phyloP scores from a whole-genome alignment of 495 filamentous ascomycete genomes.

The Diplogelasinospora grovesii region DNA sequence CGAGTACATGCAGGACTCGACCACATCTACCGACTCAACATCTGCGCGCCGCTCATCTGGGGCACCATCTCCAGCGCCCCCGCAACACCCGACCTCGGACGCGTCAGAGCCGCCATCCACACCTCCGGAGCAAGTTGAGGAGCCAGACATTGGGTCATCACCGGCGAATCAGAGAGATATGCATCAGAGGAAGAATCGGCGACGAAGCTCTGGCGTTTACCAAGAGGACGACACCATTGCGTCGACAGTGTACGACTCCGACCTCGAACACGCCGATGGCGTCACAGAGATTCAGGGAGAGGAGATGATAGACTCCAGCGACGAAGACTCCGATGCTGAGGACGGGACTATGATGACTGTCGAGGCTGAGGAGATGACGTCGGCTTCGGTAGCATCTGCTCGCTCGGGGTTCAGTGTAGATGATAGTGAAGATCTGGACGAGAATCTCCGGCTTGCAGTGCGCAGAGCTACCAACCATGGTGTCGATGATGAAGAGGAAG shows the following conservation, averaged over 20 bases:
- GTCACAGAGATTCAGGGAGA: slow-evolving; percentile 48
- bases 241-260: slow-evolving; percentile 72
- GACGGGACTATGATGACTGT: slow-evolving; percentile 72
- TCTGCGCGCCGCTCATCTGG: slow-evolving; percentile 62
- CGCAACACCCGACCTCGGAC: slow-evolving; percentile 33
- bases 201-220: slow-evolving; percentile 58
- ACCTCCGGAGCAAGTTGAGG: slow-evolving; percentile 54
- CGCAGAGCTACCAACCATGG: slow-evolving; percentile 63
- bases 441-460: slow-evolving; percentile 68
- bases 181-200: slow-evolving; percentile 58
- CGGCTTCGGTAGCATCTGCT: slow-evolving; percentile 52
- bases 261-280: slow-evolving; percentile 55
- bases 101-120: slow-evolving; percentile 59
- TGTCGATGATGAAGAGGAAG: slow-evolving; percentile 71
- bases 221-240: slow-evolving; percentile 61
- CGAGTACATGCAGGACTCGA: slow-evolving; percentile 81
- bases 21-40: slow-evolving; percentile 72
- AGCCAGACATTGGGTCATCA: slow-evolving; percentile 54
- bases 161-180: slow-evolving; percentile 64
- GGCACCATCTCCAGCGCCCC: slow-evolving; percentile 37
- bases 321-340: slow-evolving; percentile 56
- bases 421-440: slow-evolving; percentile 64
- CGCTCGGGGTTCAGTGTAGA: slow-evolving; percentile 53
- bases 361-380: slow-evolving; percentile 62
- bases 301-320: slow-evolving; percentile 45